phyloP scores from a whole-genome alignment of 1,284 basidiomycete species.

The Acaromyces ingoldii region DNA sequence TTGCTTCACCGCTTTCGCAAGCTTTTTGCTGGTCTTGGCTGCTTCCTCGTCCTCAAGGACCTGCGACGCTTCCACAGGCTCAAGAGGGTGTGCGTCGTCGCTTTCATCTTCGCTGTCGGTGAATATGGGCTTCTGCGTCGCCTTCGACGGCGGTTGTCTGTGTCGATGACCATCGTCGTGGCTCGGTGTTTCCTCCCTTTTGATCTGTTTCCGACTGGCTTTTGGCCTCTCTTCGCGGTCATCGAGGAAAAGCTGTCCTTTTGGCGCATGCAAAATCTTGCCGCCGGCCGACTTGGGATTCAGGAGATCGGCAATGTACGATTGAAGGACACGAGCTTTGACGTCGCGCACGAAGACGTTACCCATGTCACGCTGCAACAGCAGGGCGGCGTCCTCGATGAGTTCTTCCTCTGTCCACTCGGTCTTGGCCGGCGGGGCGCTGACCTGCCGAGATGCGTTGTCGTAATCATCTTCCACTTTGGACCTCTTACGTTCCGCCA shows the following conservation, averaged over 20 bases:
- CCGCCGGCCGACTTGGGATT: constrained; percentile 54
- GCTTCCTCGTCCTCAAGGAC: background rate
- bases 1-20: background rate
- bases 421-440: constrained; percentile 50
- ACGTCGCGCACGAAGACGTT: constrained; percentile 66
- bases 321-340: constrained; percentile 62
- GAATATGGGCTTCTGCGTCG: too few species aligned
- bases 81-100: background rate
- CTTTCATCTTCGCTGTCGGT: background rate
- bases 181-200: background rate
- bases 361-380: constrained; percentile 64
- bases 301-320: constrained; percentile 60
- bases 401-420: constrained; percentile 62
- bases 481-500: background rate
- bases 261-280: background rate
- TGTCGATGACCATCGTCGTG: too few species aligned
- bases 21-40: constrained; percentile 13
- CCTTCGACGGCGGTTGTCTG: too few species aligned
- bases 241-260: background rate
- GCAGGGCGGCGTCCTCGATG: constrained; percentile 60
- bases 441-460: too few species aligned
- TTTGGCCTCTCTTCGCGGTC: background rate
- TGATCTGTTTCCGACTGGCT: background rate
- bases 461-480: background rate
- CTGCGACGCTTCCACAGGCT: background rate